These are phyloP conservation scores for Rhododendron simsii DNA, from an alignment of 148 eudicot genomes.

Conservation along the genomic window DNA sequence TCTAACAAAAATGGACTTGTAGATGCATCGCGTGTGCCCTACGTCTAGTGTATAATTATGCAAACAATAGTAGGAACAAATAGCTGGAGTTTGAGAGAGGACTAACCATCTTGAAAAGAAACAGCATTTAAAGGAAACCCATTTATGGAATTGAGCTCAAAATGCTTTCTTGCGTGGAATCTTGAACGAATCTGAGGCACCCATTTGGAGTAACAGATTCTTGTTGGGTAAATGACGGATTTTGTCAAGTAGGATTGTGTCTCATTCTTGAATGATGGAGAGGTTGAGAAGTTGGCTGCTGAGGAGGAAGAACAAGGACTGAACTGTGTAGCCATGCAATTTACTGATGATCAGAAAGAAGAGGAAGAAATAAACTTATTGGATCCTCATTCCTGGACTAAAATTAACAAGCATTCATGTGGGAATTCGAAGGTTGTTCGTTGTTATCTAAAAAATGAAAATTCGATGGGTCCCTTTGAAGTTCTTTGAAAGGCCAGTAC, in stretches of 20 bases:
- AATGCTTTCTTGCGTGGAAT: slow-evolving; percentile 31
- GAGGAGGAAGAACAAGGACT: slow-evolving; percentile 45
- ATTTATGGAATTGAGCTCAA: slow-evolving; percentile 57
- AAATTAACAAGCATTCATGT: not conserved
- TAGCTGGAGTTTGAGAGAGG: not conserved
- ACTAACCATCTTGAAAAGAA: slow-evolving; percentile 52
- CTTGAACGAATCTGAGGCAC: slow-evolving; percentile 41
- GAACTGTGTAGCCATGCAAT: slow-evolving; percentile 43
- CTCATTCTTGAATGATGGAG: slow-evolving; percentile 23
- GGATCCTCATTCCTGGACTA: not conserved
- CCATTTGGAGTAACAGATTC: slow-evolving; percentile 41
- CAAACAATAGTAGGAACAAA: not conserved
- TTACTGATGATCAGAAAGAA: not conserved
- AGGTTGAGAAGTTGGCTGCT: slow-evolving; percentile 11
- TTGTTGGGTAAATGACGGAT: slow-evolving; percentile 26
- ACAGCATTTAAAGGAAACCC: slow-evolving; percentile 59
- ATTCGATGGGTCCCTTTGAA: not conserved
- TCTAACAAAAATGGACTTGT: no score
- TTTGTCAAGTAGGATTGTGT: slow-evolving; percentile 7
- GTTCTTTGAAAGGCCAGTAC: not conserved
- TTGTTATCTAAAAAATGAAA: not conserved
- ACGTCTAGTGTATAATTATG: not conserved
- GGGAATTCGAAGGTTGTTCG: not conserved
- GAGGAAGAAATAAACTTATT: not conserved
- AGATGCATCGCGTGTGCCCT: no score